Base-by-base conservation (phyloP, 2,329 filamentous ascomycete genomes). In the Trichoderma arundinaceum region DNA sequence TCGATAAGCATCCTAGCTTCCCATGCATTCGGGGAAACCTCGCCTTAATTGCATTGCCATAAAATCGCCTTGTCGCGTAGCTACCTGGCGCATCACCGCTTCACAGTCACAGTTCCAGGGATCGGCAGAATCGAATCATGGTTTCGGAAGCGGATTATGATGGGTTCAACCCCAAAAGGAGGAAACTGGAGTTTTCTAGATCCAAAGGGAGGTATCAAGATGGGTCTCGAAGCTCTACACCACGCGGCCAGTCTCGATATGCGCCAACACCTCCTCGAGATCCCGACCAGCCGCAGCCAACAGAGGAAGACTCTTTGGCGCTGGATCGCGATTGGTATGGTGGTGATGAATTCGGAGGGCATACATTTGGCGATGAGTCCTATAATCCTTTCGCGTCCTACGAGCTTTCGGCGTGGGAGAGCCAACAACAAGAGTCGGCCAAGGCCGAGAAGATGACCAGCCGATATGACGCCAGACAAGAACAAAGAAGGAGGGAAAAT, bases 321-420 rank as follows among this genome's bases (percentile, higher is more conserved):
- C 82, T 97, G 63, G 94, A 97, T 75, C 88, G 94, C 68, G 94
- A 97, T 77, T 97, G 94, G 94, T 97, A 97, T 73, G 89, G 88
- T 22, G 92, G 91, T 54, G 93, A 96, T 73, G 93, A 97, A 75
- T 88, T 90, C 65, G 91, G 90, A 32, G 85, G 86, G 0, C 91
- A 96, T 73, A 90, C 90, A 0, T 92, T 97, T 72, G 94, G 93
- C 69, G 94, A 97, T 74, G 94, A 97, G 69, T 84, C 88, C n/a
- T 93, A 97, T 77, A 96, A 97, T 74, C 94, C 93, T 0, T 97
- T 97, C 73, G 92, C 91, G 9, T 88, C 88, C 0, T 90, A 90
- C 66, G 91, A 89, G 58, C 90, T 87, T 69, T 86, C 89, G 19
- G 89, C 89, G 76, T 89, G 90, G 78, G 92, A 93, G 68, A 83